Percentiles rank a stretch among this genome's conserved stretches.
These are phyloP conservation scores for Cyclostephanos tholiformis DNA, from an alignment of 108 stramenopile species.

Conservation along the genomic window DNA sequence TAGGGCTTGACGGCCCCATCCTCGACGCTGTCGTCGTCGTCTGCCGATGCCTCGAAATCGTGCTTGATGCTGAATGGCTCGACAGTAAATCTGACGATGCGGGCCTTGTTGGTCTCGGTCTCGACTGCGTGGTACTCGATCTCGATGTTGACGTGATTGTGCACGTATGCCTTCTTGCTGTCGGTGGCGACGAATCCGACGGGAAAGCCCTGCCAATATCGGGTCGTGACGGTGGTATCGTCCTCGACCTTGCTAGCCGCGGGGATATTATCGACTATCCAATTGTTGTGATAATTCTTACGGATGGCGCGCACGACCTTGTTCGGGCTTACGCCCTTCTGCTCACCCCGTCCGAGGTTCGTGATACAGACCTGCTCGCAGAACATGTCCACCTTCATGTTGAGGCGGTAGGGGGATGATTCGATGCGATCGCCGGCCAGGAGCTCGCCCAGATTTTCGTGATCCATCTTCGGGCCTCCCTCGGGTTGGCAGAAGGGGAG, in stretches of 20 bases:
- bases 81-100: conserved; percentile 94
- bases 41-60: conserved; percentile 62
- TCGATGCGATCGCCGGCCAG: conserved; percentile 97
- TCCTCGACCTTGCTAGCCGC: conserved; percentile 82
- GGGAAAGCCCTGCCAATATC: conserved; percentile 95
- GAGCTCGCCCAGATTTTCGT: conserved; percentile 99
- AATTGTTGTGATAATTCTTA: conserved; percentile 95
- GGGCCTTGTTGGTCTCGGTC: conserved; percentile 71
- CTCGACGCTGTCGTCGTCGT: conserved; percentile 53
- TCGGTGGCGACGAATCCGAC: conserved; percentile 84
- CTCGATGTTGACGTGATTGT: conserved; percentile 96
- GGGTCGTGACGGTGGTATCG: conserved; percentile 67
- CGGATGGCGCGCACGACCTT: conserved; percentile 91
- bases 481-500: conserved; percentile 94
- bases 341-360: conserved; percentile 74
- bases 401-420: conserved; percentile 92
- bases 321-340: conserved; percentile 66
- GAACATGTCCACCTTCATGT: conserved; percentile 95
- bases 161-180: conserved; percentile 78
- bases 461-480: conserved; percentile 76
- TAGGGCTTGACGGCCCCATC: conserved; percentile 45
- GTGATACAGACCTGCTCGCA: conserved; percentile 91
- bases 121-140: conserved; percentile 92
- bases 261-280: conserved; percentile 98
- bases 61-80: conserved; percentile 97